Conservation (phyloP, 2,329 filamentous ascomycete genomes). For the Bipolaris cookei region DNA sequence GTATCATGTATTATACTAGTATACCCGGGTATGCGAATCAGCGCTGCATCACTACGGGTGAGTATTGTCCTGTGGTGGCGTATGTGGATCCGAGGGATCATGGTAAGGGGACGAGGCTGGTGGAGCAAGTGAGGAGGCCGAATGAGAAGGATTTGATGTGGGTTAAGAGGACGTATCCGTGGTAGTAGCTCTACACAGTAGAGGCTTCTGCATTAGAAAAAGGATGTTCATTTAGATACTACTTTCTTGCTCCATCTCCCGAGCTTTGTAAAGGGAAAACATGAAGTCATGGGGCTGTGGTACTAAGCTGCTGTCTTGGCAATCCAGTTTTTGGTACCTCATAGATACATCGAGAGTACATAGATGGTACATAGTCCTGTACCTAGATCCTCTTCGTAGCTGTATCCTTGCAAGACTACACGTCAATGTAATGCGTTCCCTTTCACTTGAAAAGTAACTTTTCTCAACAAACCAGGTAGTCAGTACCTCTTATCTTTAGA, state of each 20-base stretch:
- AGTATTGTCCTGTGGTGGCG: neutral
- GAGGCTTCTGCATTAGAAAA: neutral
- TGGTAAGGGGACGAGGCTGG: neutral
- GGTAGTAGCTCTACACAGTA: neutral
- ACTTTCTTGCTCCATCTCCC: neutral
- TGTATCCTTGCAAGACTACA: too few species aligned
- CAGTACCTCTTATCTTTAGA: too few species aligned
- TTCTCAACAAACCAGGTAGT: neutral
- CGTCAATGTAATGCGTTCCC: too few species aligned
- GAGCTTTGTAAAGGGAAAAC: neutral
- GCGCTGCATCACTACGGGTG: neutral
- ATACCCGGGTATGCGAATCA: neutral
- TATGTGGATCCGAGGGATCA: slow-evolving; percentile 1
- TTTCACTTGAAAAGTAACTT: too few species aligned
- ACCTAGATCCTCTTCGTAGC: too few species aligned
- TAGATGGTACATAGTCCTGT: too few species aligned
- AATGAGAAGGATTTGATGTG: slow-evolving; percentile 5
- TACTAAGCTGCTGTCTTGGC: too few species aligned
- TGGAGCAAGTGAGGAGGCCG: slow-evolving; percentile 6
- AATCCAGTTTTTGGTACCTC: too few species aligned
- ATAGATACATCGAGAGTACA: too few species aligned
- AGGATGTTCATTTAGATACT: neutral
- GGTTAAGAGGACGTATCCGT: slow-evolving; percentile 1
- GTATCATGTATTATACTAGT: slow-evolving; percentile 10
- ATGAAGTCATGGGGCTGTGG: too few species aligned